Base-by-base conservation (phyloP, 306 rosid species). In the Cicer cuneatum region DNA sequence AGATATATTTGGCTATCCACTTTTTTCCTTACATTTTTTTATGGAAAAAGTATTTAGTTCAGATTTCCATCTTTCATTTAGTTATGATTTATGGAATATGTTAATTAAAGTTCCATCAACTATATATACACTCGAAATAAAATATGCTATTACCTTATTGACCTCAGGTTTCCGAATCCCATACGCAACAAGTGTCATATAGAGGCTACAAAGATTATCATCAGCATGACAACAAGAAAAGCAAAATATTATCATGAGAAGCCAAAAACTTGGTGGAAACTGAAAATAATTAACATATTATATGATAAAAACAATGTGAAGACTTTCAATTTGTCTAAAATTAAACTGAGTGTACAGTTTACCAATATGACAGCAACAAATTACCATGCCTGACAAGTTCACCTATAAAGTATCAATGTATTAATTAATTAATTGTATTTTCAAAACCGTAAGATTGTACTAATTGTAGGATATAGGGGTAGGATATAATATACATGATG, bases 371-470 rank as follows among this genome's bases (percentile, higher is more conserved):
- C 35, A 40, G 15, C 35, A 40, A 16, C 33, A 15, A 9, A 63
- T 40, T 40, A 63, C 14, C 29, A 63, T 15, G 37, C 9, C n/a
- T 63, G 39, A 16, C 14, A 39, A 40, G 65, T 54, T 14, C 46
- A 45, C 6, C 2, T 3, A 33, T 10, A 46, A 24, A 45, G 7
- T 11, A 7, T 14, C 35, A 29, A 29, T 29, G 35, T 29, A 29
- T 29, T 29, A 5, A 29, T 29, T 29, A 5, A 29, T 29, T 29
- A 29, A 29, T 29, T 62, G 18, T 16, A 13, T 7, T 7, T n/a
- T 75, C 48, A 19, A 73, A 73, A 42, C 29, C 15, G 12, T 45
- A 72, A 41, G 35, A 29, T 29, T 29, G 35, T 29, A 29, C 35
- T 29, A 29, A 29, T 29, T 29, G 35, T 29, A 29, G 35, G 35